Evolutionary conservation across 2,329 filamentous ascomycete genomes (phyloP).

Genomic region (Aureobasidium vineae): DNA sequence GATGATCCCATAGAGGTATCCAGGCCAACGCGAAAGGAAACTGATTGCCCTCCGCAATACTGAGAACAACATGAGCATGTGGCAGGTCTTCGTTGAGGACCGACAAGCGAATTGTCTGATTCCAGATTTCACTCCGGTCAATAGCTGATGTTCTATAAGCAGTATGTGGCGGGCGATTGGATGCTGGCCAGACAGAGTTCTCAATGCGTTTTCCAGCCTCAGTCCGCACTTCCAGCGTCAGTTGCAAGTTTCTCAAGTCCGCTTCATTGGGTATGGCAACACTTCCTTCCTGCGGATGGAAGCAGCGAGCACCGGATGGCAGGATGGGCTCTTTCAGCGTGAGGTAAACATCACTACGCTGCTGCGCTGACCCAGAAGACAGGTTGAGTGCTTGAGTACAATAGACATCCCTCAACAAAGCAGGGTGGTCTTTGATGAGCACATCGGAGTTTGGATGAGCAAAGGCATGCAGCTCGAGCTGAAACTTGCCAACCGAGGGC

Average conservation of each 20-base stretch:
- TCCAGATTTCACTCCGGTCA: conserved; percentile 79
- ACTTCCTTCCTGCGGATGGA: conserved; percentile 75
- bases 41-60: conserved; percentile 79
- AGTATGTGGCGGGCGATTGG: conserved; percentile 73
- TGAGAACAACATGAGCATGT: conserved; percentile 83
- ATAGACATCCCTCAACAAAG: conserved; percentile 74
- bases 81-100: conserved; percentile 77
- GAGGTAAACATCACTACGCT: conserved; percentile 91
- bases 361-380: conserved; percentile 82
- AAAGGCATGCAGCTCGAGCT: conserved; percentile 77
- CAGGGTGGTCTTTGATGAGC: conserved; percentile 83
- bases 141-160: conserved; percentile 85
- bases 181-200: conserved; percentile 81
- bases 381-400: conserved; percentile 91
- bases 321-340: conserved; percentile 79
- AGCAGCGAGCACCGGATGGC: conserved; percentile 62
- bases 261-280: conserved; percentile 66
- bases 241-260: conserved; percentile 72
- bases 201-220: conserved; percentile 78
- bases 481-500: conserved; percentile 48
- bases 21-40: conserved; percentile 89
- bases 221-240: conserved; percentile 84
- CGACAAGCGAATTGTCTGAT: conserved; percentile 78
- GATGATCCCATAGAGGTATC: conserved; percentile 89
- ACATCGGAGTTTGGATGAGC: conserved; percentile 71